Percentiles rank a stretch among this genome's conserved stretches.
These are phyloP conservation scores for Geum urbanum DNA, from an alignment of 306 rosid species.

Conservation along the genomic window DNA sequence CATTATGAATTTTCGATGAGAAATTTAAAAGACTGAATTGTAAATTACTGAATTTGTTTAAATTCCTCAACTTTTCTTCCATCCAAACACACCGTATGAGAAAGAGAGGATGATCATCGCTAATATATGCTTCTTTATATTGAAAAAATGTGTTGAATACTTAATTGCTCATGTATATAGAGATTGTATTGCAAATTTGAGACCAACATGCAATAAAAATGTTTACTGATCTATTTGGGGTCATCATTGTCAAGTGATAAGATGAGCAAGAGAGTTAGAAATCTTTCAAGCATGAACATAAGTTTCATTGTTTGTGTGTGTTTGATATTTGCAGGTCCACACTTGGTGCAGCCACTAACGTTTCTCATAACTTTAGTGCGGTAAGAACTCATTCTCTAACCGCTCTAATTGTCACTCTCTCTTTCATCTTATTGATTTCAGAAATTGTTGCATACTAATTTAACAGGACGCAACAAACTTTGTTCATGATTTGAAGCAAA, in stretches of 20 bases:
- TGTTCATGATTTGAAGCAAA: constrained; percentile 42
- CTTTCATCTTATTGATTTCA: neutral
- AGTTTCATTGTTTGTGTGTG: neutral
- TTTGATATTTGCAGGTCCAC: constrained; percentile 46
- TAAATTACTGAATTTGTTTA: too few species aligned
- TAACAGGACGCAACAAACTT: constrained; percentile 56
- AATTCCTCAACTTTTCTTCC: too few species aligned
- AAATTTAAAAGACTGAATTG: too few species aligned
- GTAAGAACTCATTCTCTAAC: constrained; percentile 28
- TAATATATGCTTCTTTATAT: too few species aligned
- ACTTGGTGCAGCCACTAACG: constrained; percentile 48
- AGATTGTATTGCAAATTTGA: neutral
- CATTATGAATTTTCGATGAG: too few species aligned
- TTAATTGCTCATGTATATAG: too few species aligned
- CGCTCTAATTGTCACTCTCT: neutral
- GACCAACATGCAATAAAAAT: neutral
- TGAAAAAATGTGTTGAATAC: too few species aligned
- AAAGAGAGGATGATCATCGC: too few species aligned
- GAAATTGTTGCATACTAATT: neutral
- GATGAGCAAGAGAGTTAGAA: neutral
- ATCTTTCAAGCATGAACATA: neutral
- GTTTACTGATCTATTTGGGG: neutral
- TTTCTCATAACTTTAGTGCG: constrained; percentile 45
- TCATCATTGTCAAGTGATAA: neutral
- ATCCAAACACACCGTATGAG: too few species aligned